Evolutionary conservation across 371 early-diverging fungal species (phyloP).

Genomic region (Lichtheimia ornata): DNA sequence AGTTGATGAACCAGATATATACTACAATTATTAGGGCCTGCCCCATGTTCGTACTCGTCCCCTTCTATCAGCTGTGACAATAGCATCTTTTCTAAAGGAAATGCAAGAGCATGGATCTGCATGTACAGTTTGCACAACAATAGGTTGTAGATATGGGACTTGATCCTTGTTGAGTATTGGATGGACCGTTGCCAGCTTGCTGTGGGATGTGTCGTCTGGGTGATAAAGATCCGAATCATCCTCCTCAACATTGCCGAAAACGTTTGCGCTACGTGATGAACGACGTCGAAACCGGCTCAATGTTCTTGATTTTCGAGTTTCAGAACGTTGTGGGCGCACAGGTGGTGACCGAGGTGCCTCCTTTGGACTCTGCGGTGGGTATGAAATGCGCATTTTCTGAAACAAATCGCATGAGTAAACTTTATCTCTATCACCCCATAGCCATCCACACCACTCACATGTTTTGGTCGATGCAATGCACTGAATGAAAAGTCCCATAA

Average conservation of each 20-base stretch:
- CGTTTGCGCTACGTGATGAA: conserved; percentile 14
- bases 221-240: conserved; percentile 2
- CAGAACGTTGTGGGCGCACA: background rate
- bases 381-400: conserved; percentile 8
- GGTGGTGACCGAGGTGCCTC: conserved; percentile 5
- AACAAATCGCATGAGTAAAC: background rate
- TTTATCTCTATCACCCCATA: background rate
- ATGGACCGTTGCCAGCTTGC: conserved; percentile 49
- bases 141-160: conserved; percentile 81
- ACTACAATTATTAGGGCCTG: conserved; percentile 25
- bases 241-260: conserved; percentile 15
- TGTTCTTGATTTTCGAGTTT: conserved; percentile 9
- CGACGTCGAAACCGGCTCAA: conserved; percentile 24
- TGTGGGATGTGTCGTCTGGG: conserved; percentile 21
- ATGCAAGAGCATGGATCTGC: conserved; percentile 71
- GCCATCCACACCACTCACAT: conserved; percentile 37
- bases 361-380: conserved; percentile 10
- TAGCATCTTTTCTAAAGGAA: conserved; percentile 70
- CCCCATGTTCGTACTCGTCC: conserved; percentile 85
- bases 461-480: conserved; percentile 76
- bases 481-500: conserved; percentile 93
- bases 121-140: conserved; percentile 72
- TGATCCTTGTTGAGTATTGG: conserved; percentile 65
- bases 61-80: conserved; percentile 82
- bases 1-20: background rate